These are phyloP conservation scores for Cercospora berteroae DNA, from an alignment of 2,329 filamentous ascomycete genomes.

Conservation along the genomic window DNA sequence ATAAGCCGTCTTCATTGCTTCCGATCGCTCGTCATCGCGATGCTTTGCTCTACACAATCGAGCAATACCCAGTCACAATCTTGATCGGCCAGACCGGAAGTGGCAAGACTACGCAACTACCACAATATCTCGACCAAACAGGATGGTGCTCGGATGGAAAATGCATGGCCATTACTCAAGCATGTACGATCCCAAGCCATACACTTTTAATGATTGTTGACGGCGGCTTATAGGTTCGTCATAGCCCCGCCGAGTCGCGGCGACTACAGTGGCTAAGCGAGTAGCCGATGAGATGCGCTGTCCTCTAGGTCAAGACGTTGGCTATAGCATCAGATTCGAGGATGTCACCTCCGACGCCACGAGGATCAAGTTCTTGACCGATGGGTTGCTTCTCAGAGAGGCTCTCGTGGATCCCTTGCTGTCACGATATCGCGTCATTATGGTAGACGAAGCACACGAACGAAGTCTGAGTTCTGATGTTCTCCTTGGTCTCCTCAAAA, in stretches of 20 bases:
- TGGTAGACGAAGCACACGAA: slow-evolving; percentile 97
- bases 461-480: slow-evolving; percentile 90
- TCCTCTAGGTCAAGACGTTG: slow-evolving; percentile 78
- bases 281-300: slow-evolving; percentile 88
- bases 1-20: slow-evolving; percentile 79
- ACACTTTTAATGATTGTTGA: slow-evolving; percentile 25
- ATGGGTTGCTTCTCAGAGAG: slow-evolving; percentile 86
- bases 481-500: slow-evolving; percentile 84
- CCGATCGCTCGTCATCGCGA: slow-evolving; percentile 84
- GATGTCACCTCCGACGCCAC: slow-evolving; percentile 84
- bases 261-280: slow-evolving; percentile 80
- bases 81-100: slow-evolving; percentile 92
- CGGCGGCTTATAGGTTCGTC: slow-evolving; percentile 34
- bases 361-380: slow-evolving; percentile 90
- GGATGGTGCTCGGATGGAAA: slow-evolving; percentile 88
- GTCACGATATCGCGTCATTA: slow-evolving; percentile 89
- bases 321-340: slow-evolving; percentile 89
- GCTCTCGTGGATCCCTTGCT: slow-evolving; percentile 89
- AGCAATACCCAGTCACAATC: slow-evolving; percentile 80
- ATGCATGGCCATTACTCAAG: slow-evolving; percentile 84
- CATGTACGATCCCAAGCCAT: slow-evolving; percentile 46
- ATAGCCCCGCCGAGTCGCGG: slow-evolving; percentile 84
- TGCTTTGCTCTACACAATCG: slow-evolving; percentile 78
- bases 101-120: slow-evolving; percentile 93
- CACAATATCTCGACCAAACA: slow-evolving; percentile 81